phyloP scores from a whole-genome alignment of 2,329 filamentous ascomycete genomes.

The Aspergillus aculeatus region DNA sequence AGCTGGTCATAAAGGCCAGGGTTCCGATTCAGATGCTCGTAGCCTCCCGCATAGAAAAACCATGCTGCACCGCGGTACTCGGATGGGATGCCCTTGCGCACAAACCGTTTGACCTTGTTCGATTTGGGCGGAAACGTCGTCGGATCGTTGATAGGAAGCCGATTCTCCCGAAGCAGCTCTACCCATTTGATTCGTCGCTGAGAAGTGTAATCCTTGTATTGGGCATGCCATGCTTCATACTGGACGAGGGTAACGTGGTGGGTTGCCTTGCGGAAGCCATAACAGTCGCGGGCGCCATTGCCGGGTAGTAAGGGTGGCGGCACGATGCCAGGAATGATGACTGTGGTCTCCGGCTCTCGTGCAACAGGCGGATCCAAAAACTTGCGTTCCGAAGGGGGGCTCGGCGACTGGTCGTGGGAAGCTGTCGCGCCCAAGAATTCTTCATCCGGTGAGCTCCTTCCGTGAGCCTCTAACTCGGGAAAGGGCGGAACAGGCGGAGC shows the following conservation, averaged over 20 bases:
- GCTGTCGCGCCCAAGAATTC: slow-evolving; percentile 15
- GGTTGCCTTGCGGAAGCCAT: slow-evolving; percentile 87
- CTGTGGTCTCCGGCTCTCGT: slow-evolving; percentile 19
- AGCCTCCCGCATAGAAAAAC: slow-evolving; percentile 94
- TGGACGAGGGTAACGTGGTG: slow-evolving; percentile 73
- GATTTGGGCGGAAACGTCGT: slow-evolving; percentile 76
- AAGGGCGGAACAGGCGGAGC: slow-evolving; percentile 15
- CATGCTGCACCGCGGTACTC: slow-evolving; percentile 94
- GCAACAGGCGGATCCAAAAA: neutral
- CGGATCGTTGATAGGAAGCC: slow-evolving; percentile 69
- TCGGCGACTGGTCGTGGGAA: slow-evolving; percentile 8
- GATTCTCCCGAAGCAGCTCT: slow-evolving; percentile 71
- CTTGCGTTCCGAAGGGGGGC: neutral
- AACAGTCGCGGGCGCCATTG: slow-evolving; percentile 65
- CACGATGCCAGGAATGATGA: slow-evolving; percentile 37
- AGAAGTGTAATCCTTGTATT: slow-evolving; percentile 72
- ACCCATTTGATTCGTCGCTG: slow-evolving; percentile 81
- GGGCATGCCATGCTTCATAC: slow-evolving; percentile 77
- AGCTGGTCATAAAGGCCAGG: slow-evolving; percentile 73
- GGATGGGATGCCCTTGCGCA: slow-evolving; percentile 89
- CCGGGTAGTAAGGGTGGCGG: slow-evolving; percentile 37
- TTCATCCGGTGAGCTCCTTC: slow-evolving; percentile 15
- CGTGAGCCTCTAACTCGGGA: slow-evolving; percentile 12
- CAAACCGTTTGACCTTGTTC: slow-evolving; percentile 82
- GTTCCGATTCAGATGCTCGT: slow-evolving; percentile 72